Base-by-base conservation (phyloP, 2,329 filamentous ascomycete species). In the Arachnopeziza araneosa region DNA sequence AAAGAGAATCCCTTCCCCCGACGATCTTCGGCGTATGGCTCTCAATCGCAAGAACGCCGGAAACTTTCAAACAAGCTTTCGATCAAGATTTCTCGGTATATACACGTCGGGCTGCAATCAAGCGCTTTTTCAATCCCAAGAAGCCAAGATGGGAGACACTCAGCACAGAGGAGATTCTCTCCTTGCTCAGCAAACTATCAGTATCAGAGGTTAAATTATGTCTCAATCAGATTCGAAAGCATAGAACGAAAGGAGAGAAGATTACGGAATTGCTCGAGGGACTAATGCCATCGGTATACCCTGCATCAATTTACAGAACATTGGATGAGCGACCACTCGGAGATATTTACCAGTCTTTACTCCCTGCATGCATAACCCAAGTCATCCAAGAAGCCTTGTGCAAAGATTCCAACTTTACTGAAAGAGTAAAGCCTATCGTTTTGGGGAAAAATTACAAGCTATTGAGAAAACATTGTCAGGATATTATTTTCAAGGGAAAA, bases 251-350 rank as follows among this genome's bases (percentile, higher is more conserved):
- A 57, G 62, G 63, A 44, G 22, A 54, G 22, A 58, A 36, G 4
- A 56, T 64, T 24, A 60, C 62, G 55, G 60, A 50, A 23, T 52
- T 64, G 52, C 22, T 64, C 4, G 44, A 55, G 26, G 58, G 57
- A 32, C 36, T 64, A 22, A 57, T 64, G 26, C 60, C 62, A 30
- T 63, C 56, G 32, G 53, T 58, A 24, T 64, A 64, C 52, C 54
- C 60, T 12, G 23, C 21, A 24, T 63, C 62, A 8, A 44, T 48
- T 26, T 32, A 36, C 24, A 48, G 58, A 52, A 63, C 32, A 24
- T 53, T 36, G 22, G 62, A 64, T 23, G 58, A 60, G 54, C 62
- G 62, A 24, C 62, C 62, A 10, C 54, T 64, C 23, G 50, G 23
- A 19, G 14, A 59, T 21, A 50, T 55, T 52, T 64, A 64, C 44